Evolutionary conservation across 2,329 filamentous ascomycete species (phyloP).

Genomic region (Cryoendolithus antarcticus): DNA sequence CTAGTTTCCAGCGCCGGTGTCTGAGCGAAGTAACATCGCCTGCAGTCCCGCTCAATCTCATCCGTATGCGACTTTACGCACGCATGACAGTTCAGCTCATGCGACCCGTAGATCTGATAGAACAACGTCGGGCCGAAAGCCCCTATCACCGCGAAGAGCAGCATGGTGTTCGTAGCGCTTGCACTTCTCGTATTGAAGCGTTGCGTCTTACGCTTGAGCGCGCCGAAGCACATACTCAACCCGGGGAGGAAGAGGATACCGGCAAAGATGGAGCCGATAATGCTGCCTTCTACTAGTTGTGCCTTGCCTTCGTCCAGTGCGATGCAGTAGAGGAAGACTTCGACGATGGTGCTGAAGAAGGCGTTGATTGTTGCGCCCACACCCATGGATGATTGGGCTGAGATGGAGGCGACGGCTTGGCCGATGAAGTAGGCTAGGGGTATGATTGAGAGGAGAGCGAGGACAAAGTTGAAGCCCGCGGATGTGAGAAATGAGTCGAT

Average conservation of each 20-base stretch:
- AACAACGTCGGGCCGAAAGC: slow-evolving; percentile 93
- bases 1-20: slow-evolving; percentile 68
- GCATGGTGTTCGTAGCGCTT: slow-evolving; percentile 94
- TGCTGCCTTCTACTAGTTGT: slow-evolving; percentile 86
- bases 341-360: slow-evolving; percentile 94
- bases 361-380: slow-evolving; percentile 94
- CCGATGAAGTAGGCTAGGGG: slow-evolving; percentile 97
- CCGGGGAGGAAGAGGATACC: slow-evolving; percentile 91
- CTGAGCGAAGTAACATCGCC: slow-evolving; percentile 89
- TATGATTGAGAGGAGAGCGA: slow-evolving; percentile 82
- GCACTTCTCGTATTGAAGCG: slow-evolving; percentile 95
- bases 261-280: slow-evolving; percentile 95
- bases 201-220: slow-evolving; percentile 94
- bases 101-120: slow-evolving; percentile 96
- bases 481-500: slow-evolving; percentile 64
- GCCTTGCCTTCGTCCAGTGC: slow-evolving; percentile 87
- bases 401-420: slow-evolving; percentile 95
- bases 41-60: slow-evolving; percentile 57
- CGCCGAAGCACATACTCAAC: slow-evolving; percentile 96
- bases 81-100: slow-evolving; percentile 74
- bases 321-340: slow-evolving; percentile 95
- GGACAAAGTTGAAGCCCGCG: slow-evolving; percentile 72
- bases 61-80: slow-evolving; percentile 43
- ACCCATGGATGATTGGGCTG: slow-evolving; percentile 96
- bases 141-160: slow-evolving; percentile 89